Percentiles rank a stretch among this genome's conserved stretches.
phyloP scores from a whole-genome alignment of 257 asterid species.

The Thymus quinquecostatus region DNA sequence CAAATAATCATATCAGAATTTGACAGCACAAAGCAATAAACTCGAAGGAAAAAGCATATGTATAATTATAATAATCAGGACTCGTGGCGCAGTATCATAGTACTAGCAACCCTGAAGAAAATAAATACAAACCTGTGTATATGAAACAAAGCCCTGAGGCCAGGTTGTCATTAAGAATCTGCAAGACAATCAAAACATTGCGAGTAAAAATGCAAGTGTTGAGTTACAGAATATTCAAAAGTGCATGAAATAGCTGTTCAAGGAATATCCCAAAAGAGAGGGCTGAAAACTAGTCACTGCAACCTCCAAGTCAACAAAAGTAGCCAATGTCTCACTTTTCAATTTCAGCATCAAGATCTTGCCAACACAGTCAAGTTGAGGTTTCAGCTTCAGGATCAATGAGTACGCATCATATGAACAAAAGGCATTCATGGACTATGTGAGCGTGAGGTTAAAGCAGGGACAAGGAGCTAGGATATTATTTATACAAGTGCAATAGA shows the following conservation, averaged over 20 bases:
- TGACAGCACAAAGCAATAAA: conserved; percentile 10
- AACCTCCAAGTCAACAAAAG: neutral
- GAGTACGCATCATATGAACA: neutral
- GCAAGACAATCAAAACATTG: conserved; percentile 17
- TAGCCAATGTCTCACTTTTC: neutral
- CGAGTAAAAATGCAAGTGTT: conserved; percentile 7
- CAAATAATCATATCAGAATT: conserved; percentile 25
- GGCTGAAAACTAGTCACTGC: neutral
- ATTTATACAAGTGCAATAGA: neutral
- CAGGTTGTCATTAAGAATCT: conserved; percentile 40
- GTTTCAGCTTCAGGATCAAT: neutral
- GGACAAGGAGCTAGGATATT: neutral
- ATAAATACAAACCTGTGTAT: conserved; percentile 34
- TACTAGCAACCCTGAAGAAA: neutral
- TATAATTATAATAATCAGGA: neutral
- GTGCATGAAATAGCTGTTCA: neutral
- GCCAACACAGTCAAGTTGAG: neutral
- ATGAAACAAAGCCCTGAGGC: conserved; percentile 25
- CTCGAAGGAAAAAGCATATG: neutral
- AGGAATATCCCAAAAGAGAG: neutral
- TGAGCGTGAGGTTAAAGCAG: too few relatives aligned
- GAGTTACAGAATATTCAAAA: neutral
- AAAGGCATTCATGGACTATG: neutral
- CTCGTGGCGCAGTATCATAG: neutral
- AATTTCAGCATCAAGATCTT: neutral